Evolutionary conservation across 2,329 filamentous ascomycete genomes (phyloP), one percentile per base, ranked within the genome.

Genomic region (Ramularia collo-cygni): DNA sequence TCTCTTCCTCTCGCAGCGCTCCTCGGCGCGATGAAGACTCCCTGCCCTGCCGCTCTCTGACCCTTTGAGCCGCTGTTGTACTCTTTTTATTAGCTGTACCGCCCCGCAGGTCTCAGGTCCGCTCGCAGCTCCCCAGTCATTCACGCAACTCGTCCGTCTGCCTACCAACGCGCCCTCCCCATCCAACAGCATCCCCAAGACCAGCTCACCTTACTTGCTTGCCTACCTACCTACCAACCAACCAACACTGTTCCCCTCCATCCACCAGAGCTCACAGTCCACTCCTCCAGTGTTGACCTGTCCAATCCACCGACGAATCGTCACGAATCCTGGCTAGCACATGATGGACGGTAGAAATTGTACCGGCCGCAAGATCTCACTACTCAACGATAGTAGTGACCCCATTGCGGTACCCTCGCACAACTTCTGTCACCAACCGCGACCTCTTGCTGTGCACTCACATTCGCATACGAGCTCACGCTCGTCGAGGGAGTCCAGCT

Each of bases 301-400:
- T 17, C 12, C 19, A 7, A 7, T 10, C 30, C 32, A 19, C 33
- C 28, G 29, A 40, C 28, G 17, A 31, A 38, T 27, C 35, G 32
- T 38, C 37, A 43, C 37, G 28, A 50, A 43, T 37, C 6, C 52
- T 58, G 50, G 56, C 54, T 52, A 37, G 46, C 55, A 51, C 58
- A 61, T 62, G 43, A 72, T 72, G 69, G 68, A 72, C 66, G 68
- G 67, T 61, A 70, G 64, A 62, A 68, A 72, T 57, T 64, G 65
- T 52, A 64, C 58, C 50, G 68, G 68, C 58, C 65, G 67, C 55
- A 67, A 63, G 55, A 67, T 71, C 57, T 71, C 68, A 56, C 61
- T 72, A 54, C 61, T 71, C 59, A 71, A 70, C 64, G 67, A 69
- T 57, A 63, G 60, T 57, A 44, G 47, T 64, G 64, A 56, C 49